Evolutionary conservation across 75 land plant species (phyloP).

Genomic region (Picea sitchensis): DNA sequence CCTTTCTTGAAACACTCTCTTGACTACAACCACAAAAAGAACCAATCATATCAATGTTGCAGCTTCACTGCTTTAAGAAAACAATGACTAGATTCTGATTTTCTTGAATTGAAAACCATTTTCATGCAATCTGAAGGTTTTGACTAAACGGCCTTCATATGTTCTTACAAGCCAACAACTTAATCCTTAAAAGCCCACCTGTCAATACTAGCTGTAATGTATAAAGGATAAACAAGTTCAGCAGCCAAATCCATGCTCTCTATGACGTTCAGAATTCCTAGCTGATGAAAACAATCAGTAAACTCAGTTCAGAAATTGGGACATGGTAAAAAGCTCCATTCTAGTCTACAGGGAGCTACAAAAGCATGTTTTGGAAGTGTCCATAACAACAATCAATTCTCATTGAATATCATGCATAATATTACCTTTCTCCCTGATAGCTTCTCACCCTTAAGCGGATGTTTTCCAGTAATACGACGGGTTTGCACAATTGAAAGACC

Average conservation of each 20-base stretch:
- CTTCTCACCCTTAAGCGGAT: conserved; percentile 47
- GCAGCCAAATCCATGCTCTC: conserved; percentile 60
- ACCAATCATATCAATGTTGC: background rate
- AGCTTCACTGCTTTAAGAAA: background rate
- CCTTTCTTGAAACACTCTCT: conserved; percentile 78
- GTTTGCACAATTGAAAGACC: conserved; percentile 75
- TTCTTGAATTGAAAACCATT: background rate
- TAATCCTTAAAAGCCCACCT: conserved; percentile 29
- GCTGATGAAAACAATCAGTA: conserved; percentile 22
- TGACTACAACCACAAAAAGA: conserved; percentile 44
- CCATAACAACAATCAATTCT: background rate
- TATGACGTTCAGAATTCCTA: conserved; percentile 81
- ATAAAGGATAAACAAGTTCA: conserved; percentile 75
- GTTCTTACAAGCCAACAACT: conserved; percentile 3
- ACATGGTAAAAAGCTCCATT: background rate
- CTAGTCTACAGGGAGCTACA: background rate
- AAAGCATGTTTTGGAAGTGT: background rate
- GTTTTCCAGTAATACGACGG: conserved; percentile 72
- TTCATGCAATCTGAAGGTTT: background rate
- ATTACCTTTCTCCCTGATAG: conserved; percentile 68
- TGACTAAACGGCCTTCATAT: background rate
- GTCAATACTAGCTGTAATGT: conserved; percentile 69
- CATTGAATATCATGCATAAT: background rate
- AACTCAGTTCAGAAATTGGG: background rate
- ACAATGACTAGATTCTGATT: background rate